phyloP scores from a whole-genome alignment of 2,329 filamentous ascomycete species.

The Ramularia collo-cygni region DNA sequence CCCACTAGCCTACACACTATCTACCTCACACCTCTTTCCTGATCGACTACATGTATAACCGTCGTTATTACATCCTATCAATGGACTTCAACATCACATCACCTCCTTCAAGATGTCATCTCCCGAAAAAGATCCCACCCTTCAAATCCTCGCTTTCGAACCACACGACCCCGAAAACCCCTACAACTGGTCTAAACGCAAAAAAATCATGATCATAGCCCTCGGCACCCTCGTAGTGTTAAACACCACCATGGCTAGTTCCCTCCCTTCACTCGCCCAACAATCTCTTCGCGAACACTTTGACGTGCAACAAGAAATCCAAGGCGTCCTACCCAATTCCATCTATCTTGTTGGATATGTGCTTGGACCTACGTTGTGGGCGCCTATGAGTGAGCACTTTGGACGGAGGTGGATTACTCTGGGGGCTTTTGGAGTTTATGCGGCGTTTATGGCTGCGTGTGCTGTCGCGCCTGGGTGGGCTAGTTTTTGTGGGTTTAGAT shows the following conservation, averaged over 20 bases:
- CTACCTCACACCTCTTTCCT: too few relatives aligned
- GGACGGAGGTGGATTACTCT: slow-evolving; percentile 35
- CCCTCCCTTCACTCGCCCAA: slow-evolving; percentile 56
- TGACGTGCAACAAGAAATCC: slow-evolving; percentile 38
- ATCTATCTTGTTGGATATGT: slow-evolving; percentile 40
- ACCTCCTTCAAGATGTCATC: not conserved
- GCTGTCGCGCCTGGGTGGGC: slow-evolving; percentile 30
- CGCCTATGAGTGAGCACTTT: slow-evolving; percentile 36
- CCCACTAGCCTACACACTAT: too few relatives aligned
- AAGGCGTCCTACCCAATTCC: slow-evolving; percentile 38
- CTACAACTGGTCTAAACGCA: slow-evolving; percentile 34
- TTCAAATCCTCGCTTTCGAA: slow-evolving; percentile 32
- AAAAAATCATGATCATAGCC: slow-evolving; percentile 46
- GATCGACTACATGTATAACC: too few relatives aligned
- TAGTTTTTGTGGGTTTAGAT: slow-evolving; percentile 12
- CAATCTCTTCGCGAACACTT: slow-evolving; percentile 52
- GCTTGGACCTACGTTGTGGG: slow-evolving; percentile 39
- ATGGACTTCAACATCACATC: too few relatives aligned
- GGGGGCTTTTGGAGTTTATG: slow-evolving; percentile 10
- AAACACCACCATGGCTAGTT: slow-evolving; percentile 59
- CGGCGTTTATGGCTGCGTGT: slow-evolving; percentile 36
- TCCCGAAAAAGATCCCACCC: not conserved
- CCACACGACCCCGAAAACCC: slow-evolving; percentile 27
- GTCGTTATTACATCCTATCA: too few relatives aligned
- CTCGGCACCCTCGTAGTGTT: slow-evolving; percentile 52